Base-by-base conservation (phyloP, 495 filamentous ascomycete genomes). In the Podospora didyma region DNA sequence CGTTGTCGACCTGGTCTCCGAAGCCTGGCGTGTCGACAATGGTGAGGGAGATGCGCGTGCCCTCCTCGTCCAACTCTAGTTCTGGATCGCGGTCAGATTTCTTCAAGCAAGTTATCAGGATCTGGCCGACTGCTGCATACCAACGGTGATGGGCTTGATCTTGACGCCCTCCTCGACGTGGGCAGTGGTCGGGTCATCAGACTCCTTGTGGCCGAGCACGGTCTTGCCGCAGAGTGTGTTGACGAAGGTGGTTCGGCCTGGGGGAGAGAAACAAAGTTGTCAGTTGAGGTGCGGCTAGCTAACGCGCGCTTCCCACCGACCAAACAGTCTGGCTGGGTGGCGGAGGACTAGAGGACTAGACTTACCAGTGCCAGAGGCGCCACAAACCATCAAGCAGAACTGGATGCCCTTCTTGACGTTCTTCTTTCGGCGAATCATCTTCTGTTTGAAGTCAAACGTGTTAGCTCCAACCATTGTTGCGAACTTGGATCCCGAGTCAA, bases 351-450 rank as follows among this genome's bases (percentile, higher is more conserved):
- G 12, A 51, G 53, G 39, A 50, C 21, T 24, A 34, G 45, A 78
- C 84, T 64, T 84, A 97, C 92, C 92, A 73, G 94, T 97, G 73
- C 94, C 94, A 64, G 92, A 96, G 69, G 94, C 93, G 77, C 94
- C 94, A 73, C 95, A 97, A 64, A 98, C 94, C 94, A 98, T 98
- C 86, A 98, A 71, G 78, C 93, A 97, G 81, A 98, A 98, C 82
- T 97, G 95, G 69, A 98, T 97, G 63, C 94, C 94, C 87, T 97
- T 98, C 88, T 98, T 98, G 77, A 97, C 93, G 82, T 97, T 97
- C 86, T 98, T 98, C 92, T 98, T 98, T 71, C 91, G 87, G 77
- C 94, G 92, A 73, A 96, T 92, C 87, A 95, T 92, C 73, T 92
- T 89, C 88, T 92, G 75, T 56, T 55, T 46, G 17, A 63, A 53